A percentile compares a stretch with the other conserved stretches of the same genome.
Evolutionary conservation across 306 rosid genomes (phyloP).

Genomic region (Dryas alaskensis): DNA sequence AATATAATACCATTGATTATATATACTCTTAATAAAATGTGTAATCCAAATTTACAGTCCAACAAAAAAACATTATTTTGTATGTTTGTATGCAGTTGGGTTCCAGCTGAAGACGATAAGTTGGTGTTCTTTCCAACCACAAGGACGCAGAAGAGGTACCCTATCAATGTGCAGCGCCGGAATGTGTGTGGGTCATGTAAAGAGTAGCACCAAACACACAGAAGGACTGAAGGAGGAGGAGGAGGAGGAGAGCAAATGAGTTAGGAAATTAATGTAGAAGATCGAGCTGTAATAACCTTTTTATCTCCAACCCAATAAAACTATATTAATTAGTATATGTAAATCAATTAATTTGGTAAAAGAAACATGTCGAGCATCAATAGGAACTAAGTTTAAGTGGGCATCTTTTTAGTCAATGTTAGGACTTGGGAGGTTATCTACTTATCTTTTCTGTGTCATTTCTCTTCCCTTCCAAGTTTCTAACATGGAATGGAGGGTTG

Average conservation of each 20-base stretch:
- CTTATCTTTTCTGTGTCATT: too few relatives aligned
- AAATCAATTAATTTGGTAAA: constrained; percentile 7
- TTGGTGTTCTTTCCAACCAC: constrained; percentile 94
- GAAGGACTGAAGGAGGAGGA: too few relatives aligned
- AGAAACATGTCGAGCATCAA: background rate
- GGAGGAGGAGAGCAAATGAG: background rate
- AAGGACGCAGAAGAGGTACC: constrained; percentile 87
- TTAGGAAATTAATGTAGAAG: background rate
- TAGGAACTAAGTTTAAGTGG: background rate
- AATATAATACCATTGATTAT: too few relatives aligned
- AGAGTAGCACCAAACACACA: background rate
- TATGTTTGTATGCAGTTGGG: constrained; percentile 52
- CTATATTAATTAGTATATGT: constrained; percentile 5
- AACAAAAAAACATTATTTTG: too few relatives aligned
- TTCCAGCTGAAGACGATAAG: constrained; percentile 89
- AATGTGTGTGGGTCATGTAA: constrained; percentile 15
- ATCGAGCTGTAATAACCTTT: background rate
- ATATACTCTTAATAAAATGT: too few relatives aligned
- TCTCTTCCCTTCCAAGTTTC: too few relatives aligned
- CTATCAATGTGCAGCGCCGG: constrained; percentile 59
- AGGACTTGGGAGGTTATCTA: too few relatives aligned
- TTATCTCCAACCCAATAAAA: background rate
- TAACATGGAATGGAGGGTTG: too few relatives aligned
- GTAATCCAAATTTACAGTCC: too few relatives aligned
- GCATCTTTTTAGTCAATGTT: background rate